Evolutionary conservation across 257 asterid genomes (phyloP), one percentile per base, ranked within the genome.

Genomic region (Salvia miltiorrhiza): DNA sequence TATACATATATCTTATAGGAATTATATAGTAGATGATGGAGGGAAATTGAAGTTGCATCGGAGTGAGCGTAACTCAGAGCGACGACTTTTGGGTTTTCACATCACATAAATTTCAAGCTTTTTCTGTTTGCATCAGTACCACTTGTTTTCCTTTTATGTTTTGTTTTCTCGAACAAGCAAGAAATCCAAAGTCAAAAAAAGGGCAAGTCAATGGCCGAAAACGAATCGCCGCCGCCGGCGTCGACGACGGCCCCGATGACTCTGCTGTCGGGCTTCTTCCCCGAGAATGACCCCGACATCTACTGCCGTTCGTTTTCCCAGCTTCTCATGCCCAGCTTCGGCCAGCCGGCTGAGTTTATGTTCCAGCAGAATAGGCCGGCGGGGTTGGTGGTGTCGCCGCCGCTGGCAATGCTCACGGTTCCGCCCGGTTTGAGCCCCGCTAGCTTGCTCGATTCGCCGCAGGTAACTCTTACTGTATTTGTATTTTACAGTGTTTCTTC

Each of bases 371-470:
- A 67, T 76, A 72, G 88, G 77, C 90, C 84, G 28, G 72, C 82
- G 35, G 96, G 88, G 63, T 54, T 85, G 55, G 71, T 55, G 73
- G 84, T 76, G 74, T 33, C 86, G 64, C 90, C 82, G 77, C 74
- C 70, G 74, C 77, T 60, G 60, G 73, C 83, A 1, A 57, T 83
- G 81, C 81, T 90, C 69, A 79, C 88, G 47, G 52, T 90, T 64
- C 97, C 99, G 6, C 77, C 90, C 12, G 99, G 96, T 11, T 66
- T 93, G 78, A 87, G 88, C 30, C 96, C 93, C 0, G 88, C 94
- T 16, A 73, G 73, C 79, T 83, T 88, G 80, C 83, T 93, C 17
- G 96, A 93, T 69, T 92, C 98, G 30, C 95, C 96, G 23, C 83
- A 75, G 14, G n/a, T n/a, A n/a, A n/a, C n/a, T n/a, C n/a, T n/a